phyloP scores from a whole-genome alignment of 2,329 filamentous ascomycete species.

The Pleurostoma richardsiae region DNA sequence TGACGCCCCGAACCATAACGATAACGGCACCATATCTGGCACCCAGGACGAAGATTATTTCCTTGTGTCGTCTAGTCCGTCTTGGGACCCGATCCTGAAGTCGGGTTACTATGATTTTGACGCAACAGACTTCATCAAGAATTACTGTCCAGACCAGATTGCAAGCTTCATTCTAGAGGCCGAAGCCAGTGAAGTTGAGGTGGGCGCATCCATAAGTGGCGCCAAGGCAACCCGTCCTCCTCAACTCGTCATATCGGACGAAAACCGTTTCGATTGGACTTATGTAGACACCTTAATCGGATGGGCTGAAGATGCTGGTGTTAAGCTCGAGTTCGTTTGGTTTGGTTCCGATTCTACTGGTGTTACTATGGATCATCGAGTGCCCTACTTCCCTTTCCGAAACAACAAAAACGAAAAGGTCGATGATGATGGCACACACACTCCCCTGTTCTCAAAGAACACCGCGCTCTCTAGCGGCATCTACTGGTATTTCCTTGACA shows the following conservation, averaged over 20 bases:
- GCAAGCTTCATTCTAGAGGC: slow-evolving; percentile 4
- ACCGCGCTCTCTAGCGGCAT: slow-evolving; percentile 1
- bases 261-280: neutral
- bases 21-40: neutral
- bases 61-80: slow-evolving; percentile 3
- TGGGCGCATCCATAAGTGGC: neutral
- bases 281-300: slow-evolving; percentile 5
- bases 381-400: neutral
- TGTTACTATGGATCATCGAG: neutral
- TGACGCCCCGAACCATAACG: slow-evolving; percentile 4
- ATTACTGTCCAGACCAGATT: slow-evolving; percentile 1
- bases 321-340: slow-evolving; percentile 5
- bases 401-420: slow-evolving; percentile 1
- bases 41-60: slow-evolving; percentile 1
- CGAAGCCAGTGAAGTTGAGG: neutral
- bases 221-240: neutral
- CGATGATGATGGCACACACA: neutral
- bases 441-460: slow-evolving; percentile 2
- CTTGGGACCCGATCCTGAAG: slow-evolving; percentile 1
- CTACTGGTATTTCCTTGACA: slow-evolving; percentile 7
- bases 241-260: slow-evolving; percentile 1
- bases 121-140: slow-evolving; percentile 4
- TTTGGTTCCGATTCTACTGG: slow-evolving; percentile 4
- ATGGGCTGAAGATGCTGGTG: slow-evolving; percentile 2
- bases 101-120: slow-evolving; percentile 4